phyloP scores from a whole-genome alignment of 176 grass and related monocot species.

The Cenchrus americanus region DNA sequence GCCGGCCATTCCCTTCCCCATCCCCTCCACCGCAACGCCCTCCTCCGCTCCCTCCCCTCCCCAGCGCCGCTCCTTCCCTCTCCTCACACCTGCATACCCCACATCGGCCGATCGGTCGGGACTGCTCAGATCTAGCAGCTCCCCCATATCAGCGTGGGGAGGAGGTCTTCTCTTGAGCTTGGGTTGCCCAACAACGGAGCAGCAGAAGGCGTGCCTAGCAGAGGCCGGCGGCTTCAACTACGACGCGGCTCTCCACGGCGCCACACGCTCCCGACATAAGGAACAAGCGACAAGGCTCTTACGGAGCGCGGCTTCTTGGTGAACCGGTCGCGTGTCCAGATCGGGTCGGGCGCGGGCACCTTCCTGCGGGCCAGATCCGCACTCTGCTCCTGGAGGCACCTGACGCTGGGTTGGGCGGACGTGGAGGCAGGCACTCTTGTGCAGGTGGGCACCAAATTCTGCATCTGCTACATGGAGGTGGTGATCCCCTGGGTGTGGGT shows the following conservation, averaged over 20 bases:
- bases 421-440: slow-evolving; percentile 63
- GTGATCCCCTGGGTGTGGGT: slow-evolving; percentile 88
- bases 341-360: slow-evolving; percentile 57
- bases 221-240: slow-evolving; percentile 69
- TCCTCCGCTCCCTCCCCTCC: no score
- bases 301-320: slow-evolving; percentile 63
- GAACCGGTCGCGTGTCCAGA: slow-evolving; percentile 57
- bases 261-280: slow-evolving; percentile 27
- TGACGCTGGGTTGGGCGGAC: slow-evolving; percentile 65
- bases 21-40: no score
- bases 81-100: no score
- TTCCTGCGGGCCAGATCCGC: slow-evolving; percentile 70
- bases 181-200: slow-evolving; percentile 49
- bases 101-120: no score
- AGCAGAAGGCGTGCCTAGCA: slow-evolving; percentile 74
- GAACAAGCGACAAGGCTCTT: slow-evolving; percentile 36
- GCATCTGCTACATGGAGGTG: slow-evolving; percentile 79
- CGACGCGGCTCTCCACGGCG: slow-evolving; percentile 48
- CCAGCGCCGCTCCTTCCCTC: no score
- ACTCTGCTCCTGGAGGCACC: slow-evolving; percentile 83
- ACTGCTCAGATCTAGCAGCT: no score
- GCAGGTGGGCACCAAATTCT: slow-evolving; percentile 57
- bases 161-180: slow-evolving; percentile 67
- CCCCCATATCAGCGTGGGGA: no score
- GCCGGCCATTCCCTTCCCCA: no score